Conservation (phyloP, 2,329 filamentous ascomycete species). For the Sclerotinia trifoliorum region DNA sequence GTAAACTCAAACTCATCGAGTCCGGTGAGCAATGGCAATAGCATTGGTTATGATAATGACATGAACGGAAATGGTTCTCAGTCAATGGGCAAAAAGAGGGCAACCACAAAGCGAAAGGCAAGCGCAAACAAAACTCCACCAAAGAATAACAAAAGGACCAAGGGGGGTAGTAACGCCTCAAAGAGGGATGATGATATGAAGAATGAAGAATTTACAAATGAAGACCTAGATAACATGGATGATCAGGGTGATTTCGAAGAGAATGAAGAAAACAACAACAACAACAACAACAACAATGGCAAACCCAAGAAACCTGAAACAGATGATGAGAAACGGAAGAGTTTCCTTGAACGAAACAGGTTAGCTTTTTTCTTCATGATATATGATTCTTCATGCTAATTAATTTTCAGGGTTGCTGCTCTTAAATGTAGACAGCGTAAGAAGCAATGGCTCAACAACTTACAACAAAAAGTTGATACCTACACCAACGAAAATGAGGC, state of each 20-base stretch:
- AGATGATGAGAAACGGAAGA: slow-evolving; percentile 97
- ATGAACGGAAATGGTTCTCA: slow-evolving; percentile 7
- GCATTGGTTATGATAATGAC: not conserved
- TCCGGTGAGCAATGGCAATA: slow-evolving; percentile 7
- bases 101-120: not conserved
- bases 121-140: not conserved
- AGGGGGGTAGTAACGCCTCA: not conserved
- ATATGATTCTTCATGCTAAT: not conserved
- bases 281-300: slow-evolving; percentile 50
- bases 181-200: not conserved
- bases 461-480: slow-evolving; percentile 91
- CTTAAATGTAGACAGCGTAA: slow-evolving; percentile 96
- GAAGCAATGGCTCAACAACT: slow-evolving; percentile 96
- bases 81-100: not conserved
- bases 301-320: slow-evolving; percentile 74
- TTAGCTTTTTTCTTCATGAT: slow-evolving; percentile 46
- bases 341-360: slow-evolving; percentile 96
- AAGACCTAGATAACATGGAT: slow-evolving; percentile 8
- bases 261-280: slow-evolving; percentile 48
- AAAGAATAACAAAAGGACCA: not conserved
- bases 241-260: slow-evolving; percentile 47
- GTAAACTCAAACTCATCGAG: slow-evolving; percentile 8
- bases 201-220: slow-evolving; percentile 12
- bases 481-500: slow-evolving; percentile 91
- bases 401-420: slow-evolving; percentile 72